These are phyloP conservation scores for Acer negundo DNA, from an alignment of 345 rosid genomes.

Conservation along the genomic window DNA sequence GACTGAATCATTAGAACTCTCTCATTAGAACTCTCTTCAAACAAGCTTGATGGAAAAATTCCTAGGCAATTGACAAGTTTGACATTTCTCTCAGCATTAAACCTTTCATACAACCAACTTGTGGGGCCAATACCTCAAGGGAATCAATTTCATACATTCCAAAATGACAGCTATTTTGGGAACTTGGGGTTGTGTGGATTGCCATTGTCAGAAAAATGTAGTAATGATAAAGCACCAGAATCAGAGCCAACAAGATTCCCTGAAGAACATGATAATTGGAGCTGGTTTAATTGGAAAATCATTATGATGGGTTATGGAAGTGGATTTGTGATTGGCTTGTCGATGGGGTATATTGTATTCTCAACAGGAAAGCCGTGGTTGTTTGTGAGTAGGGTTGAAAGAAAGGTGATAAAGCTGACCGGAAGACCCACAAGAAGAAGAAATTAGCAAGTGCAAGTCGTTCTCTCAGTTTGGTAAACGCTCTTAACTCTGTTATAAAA, in stretches of 20 bases:
- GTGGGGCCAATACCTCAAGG: background rate
- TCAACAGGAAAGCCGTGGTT: background rate
- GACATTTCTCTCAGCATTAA: background rate
- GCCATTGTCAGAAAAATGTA: background rate
- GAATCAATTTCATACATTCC: background rate
- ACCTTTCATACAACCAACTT: conserved; percentile 2
- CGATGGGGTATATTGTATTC: conserved; percentile 8
- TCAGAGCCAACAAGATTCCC: background rate
- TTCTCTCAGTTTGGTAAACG: no score
- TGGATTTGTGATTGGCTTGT: conserved; percentile 2
- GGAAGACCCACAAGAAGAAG: background rate
- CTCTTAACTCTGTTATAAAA: background rate
- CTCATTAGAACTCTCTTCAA: background rate
- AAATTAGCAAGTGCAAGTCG: background rate
- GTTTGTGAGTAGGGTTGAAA: conserved; percentile 2
- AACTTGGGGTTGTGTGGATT: background rate
- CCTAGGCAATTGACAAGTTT: background rate
- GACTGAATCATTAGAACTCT: background rate
- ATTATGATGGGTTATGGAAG: background rate
- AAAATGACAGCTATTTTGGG: background rate
- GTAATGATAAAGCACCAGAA: background rate
- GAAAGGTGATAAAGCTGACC: background rate
- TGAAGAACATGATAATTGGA: background rate
- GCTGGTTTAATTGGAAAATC: background rate
- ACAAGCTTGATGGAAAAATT: background rate